A percentile compares a stretch with the other conserved stretches of the same genome.
Evolutionary conservation across 129 eudicot genomes (phyloP).

Genomic region (Centrapalus pauciflorus): DNA sequence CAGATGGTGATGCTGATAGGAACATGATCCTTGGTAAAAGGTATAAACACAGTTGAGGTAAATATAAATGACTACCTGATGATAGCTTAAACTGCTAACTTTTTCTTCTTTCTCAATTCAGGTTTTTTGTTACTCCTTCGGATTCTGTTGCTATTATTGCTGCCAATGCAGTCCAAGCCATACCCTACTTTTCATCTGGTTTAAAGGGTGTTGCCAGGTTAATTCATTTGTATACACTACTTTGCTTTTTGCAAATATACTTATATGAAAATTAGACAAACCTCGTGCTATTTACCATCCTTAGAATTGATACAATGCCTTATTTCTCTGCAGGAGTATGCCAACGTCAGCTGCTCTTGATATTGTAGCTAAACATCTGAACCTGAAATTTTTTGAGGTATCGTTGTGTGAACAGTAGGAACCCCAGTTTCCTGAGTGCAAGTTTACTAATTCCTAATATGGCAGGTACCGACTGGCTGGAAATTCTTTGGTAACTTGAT

Average conservation of each 20-base stretch:
- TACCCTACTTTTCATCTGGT: slow-evolving; percentile 70
- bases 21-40: slow-evolving; percentile 85
- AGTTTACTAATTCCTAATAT: neutral
- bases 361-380: slow-evolving; percentile 64
- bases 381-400: slow-evolving; percentile 74
- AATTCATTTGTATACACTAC: neutral
- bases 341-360: slow-evolving; percentile 86
- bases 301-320: neutral
- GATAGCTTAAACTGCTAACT: neutral
- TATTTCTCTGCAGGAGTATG: slow-evolving; percentile 60
- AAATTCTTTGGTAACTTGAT: slow-evolving; percentile 73
- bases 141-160: slow-evolving; percentile 89
- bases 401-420: neutral
- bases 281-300: neutral
- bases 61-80: neutral
- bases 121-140: slow-evolving; percentile 79
- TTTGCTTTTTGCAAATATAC: too few species aligned
- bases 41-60: slow-evolving; percentile 18
- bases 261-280: too few species aligned
- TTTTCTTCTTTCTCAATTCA: slow-evolving; percentile 26
- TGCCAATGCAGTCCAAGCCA: slow-evolving; percentile 75
- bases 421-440: neutral
- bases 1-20: slow-evolving; percentile 83
- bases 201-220: slow-evolving; percentile 81
- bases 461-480: slow-evolving; percentile 83